Evolutionary conservation across 1,139 yeast species (phyloP).

Genomic region (Arxiozyma slooffiae): DNA sequence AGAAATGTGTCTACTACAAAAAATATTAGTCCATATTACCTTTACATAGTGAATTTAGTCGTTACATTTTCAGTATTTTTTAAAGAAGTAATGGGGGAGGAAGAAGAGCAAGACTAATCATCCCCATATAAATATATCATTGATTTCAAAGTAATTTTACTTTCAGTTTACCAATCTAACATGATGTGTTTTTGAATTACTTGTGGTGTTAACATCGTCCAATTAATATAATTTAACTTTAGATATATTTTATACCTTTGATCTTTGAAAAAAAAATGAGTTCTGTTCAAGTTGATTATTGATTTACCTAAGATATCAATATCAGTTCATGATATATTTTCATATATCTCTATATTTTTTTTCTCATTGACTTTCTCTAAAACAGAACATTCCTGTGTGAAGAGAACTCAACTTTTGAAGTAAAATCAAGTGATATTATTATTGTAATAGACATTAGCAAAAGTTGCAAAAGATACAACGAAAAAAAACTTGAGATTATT

Average conservation of each 20-base stretch:
- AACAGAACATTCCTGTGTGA: not conserved
- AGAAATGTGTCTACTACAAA: constrained; percentile 32
- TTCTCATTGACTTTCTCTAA: not conserved
- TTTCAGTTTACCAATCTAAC: constrained; percentile 21
- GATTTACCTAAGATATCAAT: not conserved
- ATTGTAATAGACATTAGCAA: not conserved
- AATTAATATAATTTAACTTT: constrained; percentile 31
- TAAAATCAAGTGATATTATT: not conserved
- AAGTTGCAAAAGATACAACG: too few relatives aligned
- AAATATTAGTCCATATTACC: constrained; percentile 30
- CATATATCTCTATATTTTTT: not conserved
- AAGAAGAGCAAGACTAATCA: constrained; percentile 16
- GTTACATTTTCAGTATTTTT: constrained; percentile 11
- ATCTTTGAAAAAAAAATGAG: constrained; percentile 34
- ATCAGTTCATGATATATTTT: not conserved
- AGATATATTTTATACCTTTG: constrained; percentile 33
- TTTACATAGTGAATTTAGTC: constrained; percentile 35
- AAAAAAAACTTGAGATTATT: too few relatives aligned
- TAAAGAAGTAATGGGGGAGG: constrained; percentile 10
- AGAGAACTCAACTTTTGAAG: not conserved
- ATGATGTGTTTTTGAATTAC: constrained; percentile 26
- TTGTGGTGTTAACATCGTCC: constrained; percentile 27
- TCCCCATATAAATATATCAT: constrained; percentile 16
- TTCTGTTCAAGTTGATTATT: constrained; percentile 12
- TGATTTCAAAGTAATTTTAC: constrained; percentile 4